Percentiles rank a stretch among this genome's conserved stretches.
phyloP scores from a whole-genome alignment of 169 alveolate species.

The Plasmodium falciparum region DNA sequence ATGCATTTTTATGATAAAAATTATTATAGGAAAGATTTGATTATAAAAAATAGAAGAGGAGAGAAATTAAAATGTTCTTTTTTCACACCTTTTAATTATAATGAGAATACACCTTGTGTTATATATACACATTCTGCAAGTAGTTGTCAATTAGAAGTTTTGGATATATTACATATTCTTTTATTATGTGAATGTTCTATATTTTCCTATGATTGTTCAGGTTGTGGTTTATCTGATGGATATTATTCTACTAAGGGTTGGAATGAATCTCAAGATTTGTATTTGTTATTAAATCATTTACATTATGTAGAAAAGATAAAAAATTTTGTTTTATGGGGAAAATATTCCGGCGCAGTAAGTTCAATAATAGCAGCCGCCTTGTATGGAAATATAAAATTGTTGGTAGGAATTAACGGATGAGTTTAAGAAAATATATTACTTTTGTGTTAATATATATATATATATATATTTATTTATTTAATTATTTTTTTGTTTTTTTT shows the following conservation, averaged over 20 bases:
- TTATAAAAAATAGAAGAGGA: constrained; percentile 72
- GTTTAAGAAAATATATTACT: neutral
- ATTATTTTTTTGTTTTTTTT: neutral
- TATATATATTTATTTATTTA: neutral
- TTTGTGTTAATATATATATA: too few species aligned
- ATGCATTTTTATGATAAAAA: constrained; percentile 66
- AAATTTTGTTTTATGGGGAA: constrained; percentile 71
- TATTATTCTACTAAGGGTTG: constrained; percentile 65
- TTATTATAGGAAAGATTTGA: constrained; percentile 59
- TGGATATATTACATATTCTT: constrained; percentile 60
- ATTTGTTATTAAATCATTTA: constrained; percentile 39
- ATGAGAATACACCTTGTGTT: constrained; percentile 76
- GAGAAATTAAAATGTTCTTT: constrained; percentile 57
- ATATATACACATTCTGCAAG: constrained; percentile 65
- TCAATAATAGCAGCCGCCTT: constrained; percentile 61
- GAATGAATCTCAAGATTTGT: constrained; percentile 74
- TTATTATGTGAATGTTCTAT: constrained; percentile 57
- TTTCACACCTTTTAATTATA: constrained; percentile 67
- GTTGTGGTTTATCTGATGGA: constrained; percentile 75
- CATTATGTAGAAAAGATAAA: constrained; percentile 66
- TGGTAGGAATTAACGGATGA: constrained; percentile 9
- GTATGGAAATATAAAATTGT: constrained; percentile 59
- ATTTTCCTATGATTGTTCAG: constrained; percentile 75
- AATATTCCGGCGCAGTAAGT: constrained; percentile 69
- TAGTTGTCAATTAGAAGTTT: constrained; percentile 67